phyloP scores from a whole-genome alignment of 2,329 filamentous ascomycete genomes.

The Xenosphaeropsis pyriputrescens region DNA sequence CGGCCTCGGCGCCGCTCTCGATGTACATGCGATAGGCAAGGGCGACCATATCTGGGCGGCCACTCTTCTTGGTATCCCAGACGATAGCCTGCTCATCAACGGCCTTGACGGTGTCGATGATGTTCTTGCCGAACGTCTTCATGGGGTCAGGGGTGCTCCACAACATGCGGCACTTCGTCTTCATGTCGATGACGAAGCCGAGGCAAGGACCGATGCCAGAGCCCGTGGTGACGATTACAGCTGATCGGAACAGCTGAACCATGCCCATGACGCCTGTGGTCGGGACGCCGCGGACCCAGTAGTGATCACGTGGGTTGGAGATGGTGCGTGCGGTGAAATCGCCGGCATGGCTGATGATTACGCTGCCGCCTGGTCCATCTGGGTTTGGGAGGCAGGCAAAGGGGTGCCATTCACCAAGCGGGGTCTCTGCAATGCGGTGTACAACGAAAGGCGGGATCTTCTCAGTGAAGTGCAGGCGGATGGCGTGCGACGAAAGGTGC shows the following conservation, averaged over 20 bases:
- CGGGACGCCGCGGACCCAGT: constrained; percentile 39
- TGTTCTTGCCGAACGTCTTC: constrained; percentile 19
- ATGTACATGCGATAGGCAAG: constrained; percentile 16
- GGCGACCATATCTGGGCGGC: constrained; percentile 19
- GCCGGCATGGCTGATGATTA: constrained; percentile 40
- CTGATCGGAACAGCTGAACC: constrained; percentile 17
- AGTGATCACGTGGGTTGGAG: constrained; percentile 29
- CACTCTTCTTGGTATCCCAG: constrained; percentile 18
- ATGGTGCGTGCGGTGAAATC: constrained; percentile 42
- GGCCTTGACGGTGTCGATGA: constrained; percentile 16
- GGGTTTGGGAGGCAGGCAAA: constrained; percentile 40
- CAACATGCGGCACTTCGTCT: constrained; percentile 16
- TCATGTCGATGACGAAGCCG: constrained; percentile 15
- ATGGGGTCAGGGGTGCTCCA: constrained; percentile 21
- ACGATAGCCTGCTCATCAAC: constrained; percentile 20
- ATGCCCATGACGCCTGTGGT: constrained; percentile 20
- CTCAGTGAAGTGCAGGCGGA: constrained; percentile 37
- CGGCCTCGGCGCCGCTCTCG: constrained; percentile 19
- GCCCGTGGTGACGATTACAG: constrained; percentile 23
- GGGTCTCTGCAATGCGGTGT: constrained; percentile 30
- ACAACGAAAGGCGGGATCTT: constrained; percentile 25
- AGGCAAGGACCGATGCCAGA: constrained; percentile 23
- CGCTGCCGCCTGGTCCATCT: constrained; percentile 28
- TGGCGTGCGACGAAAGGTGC: constrained; percentile 39
- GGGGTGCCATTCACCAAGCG: constrained; percentile 38